Percentiles rank a stretch among this genome's conserved stretches.
Evolutionary conservation across 768 basidiomycete species (phyloP).

Genomic region (Coprinopsis cinerea): DNA sequence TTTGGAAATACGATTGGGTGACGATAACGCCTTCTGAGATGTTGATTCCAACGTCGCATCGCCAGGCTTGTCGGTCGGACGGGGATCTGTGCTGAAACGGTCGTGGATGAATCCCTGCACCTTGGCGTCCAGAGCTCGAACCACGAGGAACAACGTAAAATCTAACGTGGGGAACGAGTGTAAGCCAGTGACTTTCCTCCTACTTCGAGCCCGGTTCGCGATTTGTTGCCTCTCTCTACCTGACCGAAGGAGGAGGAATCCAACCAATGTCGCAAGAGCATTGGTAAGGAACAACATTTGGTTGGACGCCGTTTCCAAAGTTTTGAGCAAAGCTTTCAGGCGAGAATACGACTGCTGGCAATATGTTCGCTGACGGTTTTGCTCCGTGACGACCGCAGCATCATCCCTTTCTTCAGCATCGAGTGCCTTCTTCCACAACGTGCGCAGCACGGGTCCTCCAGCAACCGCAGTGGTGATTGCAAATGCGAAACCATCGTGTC

Average conservation of each 20-base stretch:
- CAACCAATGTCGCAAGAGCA: not conserved
- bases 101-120: conserved; percentile 47
- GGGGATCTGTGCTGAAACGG: conserved; percentile 12
- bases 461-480: conserved; percentile 59
- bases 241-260: conserved; percentile 47
- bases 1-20: conserved; percentile 11
- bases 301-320: not conserved
- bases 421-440: conserved; percentile 29
- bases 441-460: conserved; percentile 53
- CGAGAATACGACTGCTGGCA: not conserved
- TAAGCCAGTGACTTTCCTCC: conserved; percentile 11
- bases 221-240: conserved; percentile 37
- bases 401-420: not conserved
- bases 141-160: conserved; percentile 59
- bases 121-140: conserved; percentile 61
- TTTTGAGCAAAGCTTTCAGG: not conserved
- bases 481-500: conserved; percentile 61
- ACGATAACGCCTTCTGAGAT: no score
- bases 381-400: no score
- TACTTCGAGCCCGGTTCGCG: conserved; percentile 22
- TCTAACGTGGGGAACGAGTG: conserved; percentile 55
- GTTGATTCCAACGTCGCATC: not conserved
- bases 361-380: not conserved
- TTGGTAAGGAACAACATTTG: not conserved
- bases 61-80: not conserved